These are phyloP conservation scores for Pseudoperonospora humuli DNA, from an alignment of 352 stramenopile species.

Conservation along the genomic window DNA sequence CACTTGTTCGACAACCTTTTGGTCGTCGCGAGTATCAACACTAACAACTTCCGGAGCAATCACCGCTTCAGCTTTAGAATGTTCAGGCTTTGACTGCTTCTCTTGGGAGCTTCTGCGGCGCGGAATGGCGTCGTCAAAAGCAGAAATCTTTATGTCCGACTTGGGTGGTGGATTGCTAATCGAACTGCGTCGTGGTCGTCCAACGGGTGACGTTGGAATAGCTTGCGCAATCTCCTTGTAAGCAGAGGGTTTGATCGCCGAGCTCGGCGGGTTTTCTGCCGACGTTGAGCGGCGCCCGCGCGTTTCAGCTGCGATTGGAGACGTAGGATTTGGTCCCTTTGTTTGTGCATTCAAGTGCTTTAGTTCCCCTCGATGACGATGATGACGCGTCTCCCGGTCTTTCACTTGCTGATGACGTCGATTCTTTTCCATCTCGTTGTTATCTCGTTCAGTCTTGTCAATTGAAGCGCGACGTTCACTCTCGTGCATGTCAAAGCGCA, in stretches of 20 bases:
- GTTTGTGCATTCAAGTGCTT: constrained; percentile 6
- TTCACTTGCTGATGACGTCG: constrained; percentile 16
- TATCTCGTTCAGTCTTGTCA: constrained; percentile 8
- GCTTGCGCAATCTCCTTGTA: constrained; percentile 17
- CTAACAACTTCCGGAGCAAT: constrained; percentile 2
- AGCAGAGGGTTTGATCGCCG: constrained; percentile 24
- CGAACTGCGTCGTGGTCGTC: constrained; percentile 25
- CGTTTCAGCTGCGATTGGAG: constrained; percentile 9
- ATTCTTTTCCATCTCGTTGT: constrained; percentile 12
- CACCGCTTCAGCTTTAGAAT: constrained; percentile 1
- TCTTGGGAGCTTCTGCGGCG: constrained; percentile 21
- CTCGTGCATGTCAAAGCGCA: constrained; percentile 31
- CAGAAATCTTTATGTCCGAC: constrained; percentile 41
- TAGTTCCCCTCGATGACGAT: background rate
- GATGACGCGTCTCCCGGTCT: constrained; percentile 9
- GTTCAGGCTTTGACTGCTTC: background rate
- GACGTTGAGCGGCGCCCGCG: constrained; percentile 14
- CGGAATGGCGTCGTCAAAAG: constrained; percentile 28
- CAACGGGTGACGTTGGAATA: constrained; percentile 35
- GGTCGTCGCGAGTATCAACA: constrained; percentile 7
- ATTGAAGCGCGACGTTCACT: constrained; percentile 1
- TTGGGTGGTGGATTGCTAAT: constrained; percentile 28
- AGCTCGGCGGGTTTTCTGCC: constrained; percentile 27
- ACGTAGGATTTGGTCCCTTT: constrained; percentile 9
- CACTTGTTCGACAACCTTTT: constrained; percentile 1